Base-by-base conservation (phyloP, 257 asterid genomes). In the Solanum sitiens region DNA sequence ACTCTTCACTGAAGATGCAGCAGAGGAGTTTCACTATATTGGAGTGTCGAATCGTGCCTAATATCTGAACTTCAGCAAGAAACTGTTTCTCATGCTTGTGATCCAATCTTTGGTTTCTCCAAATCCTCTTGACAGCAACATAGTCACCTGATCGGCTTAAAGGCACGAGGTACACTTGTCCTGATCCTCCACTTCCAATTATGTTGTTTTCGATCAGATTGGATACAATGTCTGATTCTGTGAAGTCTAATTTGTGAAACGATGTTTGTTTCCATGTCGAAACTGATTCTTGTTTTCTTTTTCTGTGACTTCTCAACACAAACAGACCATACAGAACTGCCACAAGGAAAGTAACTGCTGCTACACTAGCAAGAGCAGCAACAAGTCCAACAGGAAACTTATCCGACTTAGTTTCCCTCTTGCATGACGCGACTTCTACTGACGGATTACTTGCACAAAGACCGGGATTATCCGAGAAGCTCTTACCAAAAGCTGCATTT, bases 151-250 rank as follows among this genome's bases (percentile, higher is more conserved):
- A 89, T 35, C 85, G 90, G 67, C 85, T 85, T 3, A 93, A 37
- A n/a, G 96, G 91, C 32, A 94, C 98, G 1, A 93, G 94, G 87
- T 94, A 95, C 2, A 96, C 98, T 86, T 87, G 83, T 67, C 99
- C 99, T 0, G 99, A 96, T 56, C 98, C 99, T 53, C 99, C 99
- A 25, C 93, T 93, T 84, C 98, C 99, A 14, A 96, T 93, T 42
- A 90, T 11, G 70, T 93, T 92, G 76, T 89, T 89, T 3, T 94
- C 98, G 4, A 89, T 92, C 88, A 96, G 85, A 44, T 93, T 87
- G 8, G 97, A 89, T 32, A 94, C 12, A 53, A 96, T 93, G 44
- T 87, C 87, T 27, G 94, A 90, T 90, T 92, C 96, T 1, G 98
- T 93, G 95, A 96, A 95, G 47, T 88, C 92, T 67, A 94, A 88